Percentiles rank a stretch among this genome's conserved stretches.
These are phyloP conservation scores for Inonotus hispidus DNA, from an alignment of 1,284 basidiomycete species.

Conservation along the genomic window DNA sequence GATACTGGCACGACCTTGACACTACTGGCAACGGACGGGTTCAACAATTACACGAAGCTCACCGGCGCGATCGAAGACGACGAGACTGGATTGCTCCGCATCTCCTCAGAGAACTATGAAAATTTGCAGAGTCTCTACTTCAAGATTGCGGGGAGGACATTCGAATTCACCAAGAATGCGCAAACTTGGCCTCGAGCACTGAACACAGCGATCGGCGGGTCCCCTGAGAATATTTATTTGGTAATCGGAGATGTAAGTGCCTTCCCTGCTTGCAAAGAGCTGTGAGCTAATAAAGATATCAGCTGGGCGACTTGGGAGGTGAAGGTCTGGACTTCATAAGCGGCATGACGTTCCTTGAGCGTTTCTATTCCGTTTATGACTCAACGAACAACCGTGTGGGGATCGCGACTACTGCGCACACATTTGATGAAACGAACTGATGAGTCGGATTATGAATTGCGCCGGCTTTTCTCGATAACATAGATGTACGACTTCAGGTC, in stretches of 20 bases:
- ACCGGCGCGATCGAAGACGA: conserved; percentile 18
- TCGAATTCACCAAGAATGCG: conserved; percentile 18
- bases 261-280: conserved; percentile 7
- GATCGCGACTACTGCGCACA: conserved; percentile 21
- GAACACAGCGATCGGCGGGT: conserved; percentile 18
- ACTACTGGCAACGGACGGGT: conserved; percentile 19
- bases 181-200: conserved; percentile 19
- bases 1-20: conserved; percentile 23
- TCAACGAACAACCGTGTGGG: conserved; percentile 22
- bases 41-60: conserved; percentile 11
- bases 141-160: conserved; percentile 16
- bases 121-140: conserved; percentile 20
- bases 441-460: neutral
- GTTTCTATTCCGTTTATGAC: conserved; percentile 44
- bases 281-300: neutral
- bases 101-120: conserved; percentile 5
- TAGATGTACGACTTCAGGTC: too few relatives aligned
- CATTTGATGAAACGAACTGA: conserved; percentile 21
- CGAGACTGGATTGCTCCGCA: conserved; percentile 19
- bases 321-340: conserved; percentile 36
- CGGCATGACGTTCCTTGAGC: conserved; percentile 33
- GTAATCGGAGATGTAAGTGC: conserved; percentile 28
- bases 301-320: conserved; percentile 26
- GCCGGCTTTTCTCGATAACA: too few relatives aligned
- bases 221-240: conserved; percentile 33